Conservation (phyloP, 1,284 basidiomycete genomes). For the Apiotrichum gamsii region DNA sequence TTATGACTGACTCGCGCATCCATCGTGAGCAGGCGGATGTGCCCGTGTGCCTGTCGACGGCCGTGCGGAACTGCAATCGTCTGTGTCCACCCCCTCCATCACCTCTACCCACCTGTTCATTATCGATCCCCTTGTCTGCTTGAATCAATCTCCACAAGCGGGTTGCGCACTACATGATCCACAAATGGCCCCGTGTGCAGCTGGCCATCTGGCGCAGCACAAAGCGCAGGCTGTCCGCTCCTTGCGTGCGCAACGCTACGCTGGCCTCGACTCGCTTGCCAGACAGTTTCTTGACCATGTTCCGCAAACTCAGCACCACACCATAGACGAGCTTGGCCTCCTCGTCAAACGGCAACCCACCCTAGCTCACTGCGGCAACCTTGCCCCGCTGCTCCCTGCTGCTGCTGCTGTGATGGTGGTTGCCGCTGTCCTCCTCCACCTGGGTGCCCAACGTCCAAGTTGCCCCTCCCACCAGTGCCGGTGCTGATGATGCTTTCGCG, state of each 20-base stretch:
- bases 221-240: slow-evolving; percentile 73
- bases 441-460: too few species aligned
- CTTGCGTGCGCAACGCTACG: slow-evolving; percentile 73
- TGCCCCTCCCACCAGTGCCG: too few species aligned
- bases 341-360: slow-evolving; percentile 80
- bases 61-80: slow-evolving; percentile 69
- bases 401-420: background rate
- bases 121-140: slow-evolving; percentile 76
- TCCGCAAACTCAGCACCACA: slow-evolving; percentile 81
- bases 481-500: slow-evolving; percentile 29
- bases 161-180: slow-evolving; percentile 88
- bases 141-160: slow-evolving; percentile 74
- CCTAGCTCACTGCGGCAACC: background rate
- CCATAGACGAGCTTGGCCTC: slow-evolving; percentile 97
- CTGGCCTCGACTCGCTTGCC: slow-evolving; percentile 64
- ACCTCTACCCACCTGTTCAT: slow-evolving; percentile 53
- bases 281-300: slow-evolving; percentile 91
- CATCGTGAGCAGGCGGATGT: slow-evolving; percentile 52
- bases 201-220: slow-evolving; percentile 76
- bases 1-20: too few species aligned
- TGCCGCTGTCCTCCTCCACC: slow-evolving; percentile 7
- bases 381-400: too few species aligned
- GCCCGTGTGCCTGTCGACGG: slow-evolving; percentile 71
- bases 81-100: background rate
- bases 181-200: slow-evolving; percentile 91